Conservation (phyloP, 805 yeast species). For the Komagataella mondaviorum region DNA sequence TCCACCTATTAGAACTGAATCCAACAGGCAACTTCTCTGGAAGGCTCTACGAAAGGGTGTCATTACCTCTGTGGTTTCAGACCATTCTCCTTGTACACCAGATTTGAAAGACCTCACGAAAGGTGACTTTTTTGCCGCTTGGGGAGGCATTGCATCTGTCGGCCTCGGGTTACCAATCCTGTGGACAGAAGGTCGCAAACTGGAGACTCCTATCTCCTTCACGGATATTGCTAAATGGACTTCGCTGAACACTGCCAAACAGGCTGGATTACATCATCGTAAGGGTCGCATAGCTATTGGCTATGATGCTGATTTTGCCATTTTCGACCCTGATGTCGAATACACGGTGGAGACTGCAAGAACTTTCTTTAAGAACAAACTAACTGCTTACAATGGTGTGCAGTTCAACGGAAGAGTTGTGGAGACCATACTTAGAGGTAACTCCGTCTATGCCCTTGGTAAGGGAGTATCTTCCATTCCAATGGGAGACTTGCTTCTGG, state of each 20-base stretch:
- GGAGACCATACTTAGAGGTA: conserved; percentile 73
- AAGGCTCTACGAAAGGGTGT: conserved; percentile 50
- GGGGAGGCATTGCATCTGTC: conserved; percentile 95
- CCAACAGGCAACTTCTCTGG: conserved; percentile 68
- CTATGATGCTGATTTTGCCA: conserved; percentile 76
- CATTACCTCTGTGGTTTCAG: conserved; percentile 81
- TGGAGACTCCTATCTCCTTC: conserved; percentile 35
- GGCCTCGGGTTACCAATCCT: conserved; percentile 81
- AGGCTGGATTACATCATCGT: conserved; percentile 58
- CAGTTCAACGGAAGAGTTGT: conserved; percentile 58
- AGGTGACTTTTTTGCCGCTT: conserved; percentile 84
- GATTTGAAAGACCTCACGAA: conserved; percentile 67
- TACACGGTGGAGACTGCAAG: conserved; percentile 39
- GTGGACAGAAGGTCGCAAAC: conserved; percentile 57
- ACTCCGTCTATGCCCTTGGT: conserved; percentile 42
- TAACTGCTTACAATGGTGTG: conserved; percentile 77
- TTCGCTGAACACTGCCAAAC: conserved; percentile 69
- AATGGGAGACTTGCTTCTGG: conserved; percentile 45
- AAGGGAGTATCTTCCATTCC: conserved; percentile 45
- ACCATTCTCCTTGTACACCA: conserved; percentile 94
- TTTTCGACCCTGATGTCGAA: conserved; percentile 53
- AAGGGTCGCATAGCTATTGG: conserved; percentile 71
- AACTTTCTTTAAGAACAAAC: conserved; percentile 69
- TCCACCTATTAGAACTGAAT: conserved; percentile 79
- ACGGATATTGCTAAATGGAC: conserved; percentile 71